Evolutionary conservation across 2,329 filamentous ascomycete genomes (phyloP).

Genomic region (Zymoseptoria pseudotritici): DNA sequence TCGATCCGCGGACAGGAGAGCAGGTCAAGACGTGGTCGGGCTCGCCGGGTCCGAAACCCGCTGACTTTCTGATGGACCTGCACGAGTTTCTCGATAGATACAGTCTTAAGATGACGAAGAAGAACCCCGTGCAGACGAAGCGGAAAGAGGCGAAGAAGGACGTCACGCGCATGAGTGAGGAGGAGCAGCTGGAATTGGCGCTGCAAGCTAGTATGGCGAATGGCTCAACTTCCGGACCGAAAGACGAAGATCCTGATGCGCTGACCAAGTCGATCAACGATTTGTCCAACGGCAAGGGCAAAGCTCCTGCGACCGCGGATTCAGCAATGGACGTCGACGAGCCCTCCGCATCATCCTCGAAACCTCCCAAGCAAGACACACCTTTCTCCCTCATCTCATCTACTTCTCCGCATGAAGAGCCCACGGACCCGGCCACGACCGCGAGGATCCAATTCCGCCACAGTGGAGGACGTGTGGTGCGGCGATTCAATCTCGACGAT

Average conservation of each 20-base stretch:
- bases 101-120: conserved; percentile 77
- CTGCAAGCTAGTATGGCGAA: conserved; percentile 76
- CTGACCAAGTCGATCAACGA: conserved; percentile 57
- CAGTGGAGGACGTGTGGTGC: conserved; percentile 74
- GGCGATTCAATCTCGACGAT: conserved; percentile 72
- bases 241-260: conserved; percentile 74
- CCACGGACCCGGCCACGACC: conserved; percentile 56
- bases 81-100: conserved; percentile 97
- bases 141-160: conserved; percentile 62
- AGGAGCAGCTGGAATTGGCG: conserved; percentile 94
- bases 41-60: conserved; percentile 63
- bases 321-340: conserved; percentile 25
- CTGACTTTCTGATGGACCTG: conserved; percentile 83
- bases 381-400: conserved; percentile 66
- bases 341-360: conserved; percentile 7
- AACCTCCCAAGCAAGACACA: conserved; percentile 16
- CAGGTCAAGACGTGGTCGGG: conserved; percentile 96
- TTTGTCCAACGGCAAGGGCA: conserved; percentile 44
- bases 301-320: conserved; percentile 36
- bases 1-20: conserved; percentile 92
- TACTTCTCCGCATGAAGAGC: conserved; percentile 68
- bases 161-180: conserved; percentile 85
- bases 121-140: conserved; percentile 81
- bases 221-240: conserved; percentile 40
- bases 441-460: conserved; percentile 92